Base-by-base conservation (phyloP, 2,329 filamentous ascomycete genomes). In the Talaromyces sp. region DNA sequence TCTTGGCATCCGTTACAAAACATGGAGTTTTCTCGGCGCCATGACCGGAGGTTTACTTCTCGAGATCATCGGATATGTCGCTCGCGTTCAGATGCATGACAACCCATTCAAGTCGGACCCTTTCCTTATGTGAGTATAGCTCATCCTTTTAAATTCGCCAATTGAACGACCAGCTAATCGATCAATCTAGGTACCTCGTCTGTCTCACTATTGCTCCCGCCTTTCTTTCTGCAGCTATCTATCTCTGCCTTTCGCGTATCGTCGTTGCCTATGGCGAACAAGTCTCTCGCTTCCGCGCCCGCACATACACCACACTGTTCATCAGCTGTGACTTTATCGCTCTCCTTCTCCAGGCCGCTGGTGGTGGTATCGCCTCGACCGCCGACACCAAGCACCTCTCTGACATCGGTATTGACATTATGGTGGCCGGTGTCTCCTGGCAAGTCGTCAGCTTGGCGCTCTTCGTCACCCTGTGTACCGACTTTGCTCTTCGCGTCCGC, bases 181-280 rank as follows among this genome's bases (percentile, higher is more conserved):
- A 75, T 21, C 84, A 84, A 67, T 82, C 59, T 53, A 81, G 86
- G 41, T 84, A 88, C 69, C 82, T 86, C 41, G 80, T 83, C 67
- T 84, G 81, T 64, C 77, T 90, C 60, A 89, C 86, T 3, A 81
- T 89, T 61, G 86, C 78, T 0, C 86, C 87, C 0, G 86, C 86
- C 1, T 89, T 88, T 68, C 78, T 88, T 69, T 81, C 84, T 9
- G 86, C 84, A 0, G 84, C 80, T 1, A 81, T 89, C 46, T 89
- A 89, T 67, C 75, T 89, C 56, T 86, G 84, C 62, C 75, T 89
- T 10, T 72, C 73, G 3, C 72, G 73, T 31, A 74, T 78, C 55
- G 70, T 78, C 55, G 67, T 68, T 32, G 63, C 72, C 35, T 77
- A 73, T 60, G 73, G 70, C 54, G 65, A 69, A 26, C 59, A 68